Evolutionary conservation across 202 grass and related monocot genomes (phyloP).

Genomic region (Panicum hallii): DNA sequence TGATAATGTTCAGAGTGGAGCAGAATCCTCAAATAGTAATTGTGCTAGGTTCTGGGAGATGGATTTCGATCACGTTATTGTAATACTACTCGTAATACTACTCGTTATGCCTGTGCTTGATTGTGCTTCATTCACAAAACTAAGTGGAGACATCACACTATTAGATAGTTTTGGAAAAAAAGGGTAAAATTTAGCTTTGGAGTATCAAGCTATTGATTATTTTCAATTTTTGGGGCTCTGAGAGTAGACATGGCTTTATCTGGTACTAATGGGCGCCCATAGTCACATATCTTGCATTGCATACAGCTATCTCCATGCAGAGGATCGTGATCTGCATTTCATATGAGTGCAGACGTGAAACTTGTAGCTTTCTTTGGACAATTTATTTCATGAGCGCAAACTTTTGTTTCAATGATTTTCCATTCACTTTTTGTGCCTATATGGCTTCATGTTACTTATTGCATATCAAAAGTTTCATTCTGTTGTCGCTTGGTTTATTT

Average conservation of each 20-base stretch:
- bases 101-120: background rate
- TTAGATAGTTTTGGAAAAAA: background rate
- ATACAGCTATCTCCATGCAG: background rate
- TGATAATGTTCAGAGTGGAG: background rate
- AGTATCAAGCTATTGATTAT: background rate
- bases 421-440: background rate
- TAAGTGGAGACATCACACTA: background rate
- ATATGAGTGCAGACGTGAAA: background rate
- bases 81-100: background rate
- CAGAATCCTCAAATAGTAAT: background rate
- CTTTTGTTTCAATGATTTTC: background rate
- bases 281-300: background rate
- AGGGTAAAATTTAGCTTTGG: background rate
- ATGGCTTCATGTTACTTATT: constrained; percentile 30
- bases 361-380: background rate
- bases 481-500: background rate
- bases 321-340: background rate
- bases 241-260: background rate
- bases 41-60: background rate
- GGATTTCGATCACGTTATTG: constrained; percentile 14
- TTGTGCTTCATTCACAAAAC: constrained; percentile 3
- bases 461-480: background rate
- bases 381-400: background rate
- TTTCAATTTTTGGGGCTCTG: background rate
- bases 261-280: background rate